Conservation (phyloP, 1,284 basidiomycete species). For the Cutaneotrichosporon cavernicola region DNA sequence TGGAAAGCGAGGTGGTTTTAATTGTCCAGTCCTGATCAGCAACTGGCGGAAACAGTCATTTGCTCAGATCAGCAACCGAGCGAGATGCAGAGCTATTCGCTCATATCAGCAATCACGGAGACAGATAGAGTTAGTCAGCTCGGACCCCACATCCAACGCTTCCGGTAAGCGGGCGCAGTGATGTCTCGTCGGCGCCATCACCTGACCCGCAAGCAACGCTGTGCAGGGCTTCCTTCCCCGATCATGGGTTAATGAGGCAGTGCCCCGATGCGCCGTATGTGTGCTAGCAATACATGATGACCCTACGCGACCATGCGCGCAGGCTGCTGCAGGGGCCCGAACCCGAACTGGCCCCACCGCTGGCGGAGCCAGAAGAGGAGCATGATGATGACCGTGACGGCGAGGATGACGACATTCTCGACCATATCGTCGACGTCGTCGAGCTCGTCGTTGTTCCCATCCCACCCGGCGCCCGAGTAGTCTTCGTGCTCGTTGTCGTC, state of each 20-base stretch:
- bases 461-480: slow-evolving; percentile 30
- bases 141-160: too few relatives aligned
- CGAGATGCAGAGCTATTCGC: too few relatives aligned
- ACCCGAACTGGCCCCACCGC: slow-evolving; percentile 9
- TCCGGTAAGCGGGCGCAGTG: too few relatives aligned
- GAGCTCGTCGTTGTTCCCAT: slow-evolving; percentile 12
- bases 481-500: slow-evolving; percentile 23
- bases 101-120: too few relatives aligned
- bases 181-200: too few relatives aligned
- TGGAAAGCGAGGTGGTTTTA: too few relatives aligned
- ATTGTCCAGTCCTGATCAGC: too few relatives aligned
- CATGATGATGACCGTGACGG: slow-evolving; percentile 22
- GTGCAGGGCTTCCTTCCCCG: too few relatives aligned
- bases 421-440: slow-evolving; percentile 35
- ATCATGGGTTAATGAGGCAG: background rate
- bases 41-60: too few relatives aligned
- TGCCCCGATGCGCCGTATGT: background rate
- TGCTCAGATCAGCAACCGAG: too few relatives aligned
- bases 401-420: slow-evolving; percentile 2
- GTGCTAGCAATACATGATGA: slow-evolving; percentile 3
- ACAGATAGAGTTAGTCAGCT: too few relatives aligned
- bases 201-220: too few relatives aligned
- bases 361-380: slow-evolving; percentile 22
- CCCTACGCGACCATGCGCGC: background rate
- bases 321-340: background rate